Percentiles rank a stretch among this genome's conserved stretches.
phyloP scores from a whole-genome alignment of 1,284 basidiomycete genomes.

The Rhodofomes roseus region DNA sequence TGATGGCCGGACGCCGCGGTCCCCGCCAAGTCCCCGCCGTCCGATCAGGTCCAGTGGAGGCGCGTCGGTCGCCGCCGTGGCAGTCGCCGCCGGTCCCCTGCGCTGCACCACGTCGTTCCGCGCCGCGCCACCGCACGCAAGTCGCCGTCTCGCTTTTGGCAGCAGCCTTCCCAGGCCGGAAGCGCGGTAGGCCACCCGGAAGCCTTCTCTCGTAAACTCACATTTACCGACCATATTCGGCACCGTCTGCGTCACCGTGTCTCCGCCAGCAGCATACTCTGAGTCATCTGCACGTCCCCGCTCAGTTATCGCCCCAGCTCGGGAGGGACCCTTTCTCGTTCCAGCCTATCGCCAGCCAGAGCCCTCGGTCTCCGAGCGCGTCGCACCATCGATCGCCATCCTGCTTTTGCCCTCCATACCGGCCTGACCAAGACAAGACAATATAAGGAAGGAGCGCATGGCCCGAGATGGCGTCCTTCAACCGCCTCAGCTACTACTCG shows the following conservation, averaged over 20 bases:
- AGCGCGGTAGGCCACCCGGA: neutral
- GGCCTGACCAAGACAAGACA: neutral
- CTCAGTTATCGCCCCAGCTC: neutral
- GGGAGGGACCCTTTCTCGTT: neutral
- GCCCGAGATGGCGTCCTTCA: conserved; percentile 9
- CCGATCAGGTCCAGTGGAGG: neutral
- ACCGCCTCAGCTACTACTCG: conserved; percentile 24
- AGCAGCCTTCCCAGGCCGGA: too few species aligned
- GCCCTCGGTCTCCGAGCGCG: neutral
- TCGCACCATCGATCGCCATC: conserved; percentile 1
- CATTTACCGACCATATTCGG: too few species aligned
- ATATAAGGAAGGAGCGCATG: conserved; percentile 1
- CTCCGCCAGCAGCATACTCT: neutral
- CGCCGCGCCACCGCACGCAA: neutral
- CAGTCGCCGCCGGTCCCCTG: neutral
- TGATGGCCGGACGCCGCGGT: neutral
- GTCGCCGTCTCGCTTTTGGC: too few species aligned
- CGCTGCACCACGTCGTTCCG: neutral
- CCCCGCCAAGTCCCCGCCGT: neutral
- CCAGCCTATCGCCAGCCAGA: neutral
- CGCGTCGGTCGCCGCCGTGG: neutral
- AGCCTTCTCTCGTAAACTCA: neutral
- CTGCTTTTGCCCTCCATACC: neutral
- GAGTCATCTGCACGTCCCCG: neutral
- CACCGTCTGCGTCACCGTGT: neutral